These are phyloP conservation scores for Arthrobotrys entomopaga DNA, from an alignment of 2,329 filamentous ascomycete genomes.

Conservation along the genomic window DNA sequence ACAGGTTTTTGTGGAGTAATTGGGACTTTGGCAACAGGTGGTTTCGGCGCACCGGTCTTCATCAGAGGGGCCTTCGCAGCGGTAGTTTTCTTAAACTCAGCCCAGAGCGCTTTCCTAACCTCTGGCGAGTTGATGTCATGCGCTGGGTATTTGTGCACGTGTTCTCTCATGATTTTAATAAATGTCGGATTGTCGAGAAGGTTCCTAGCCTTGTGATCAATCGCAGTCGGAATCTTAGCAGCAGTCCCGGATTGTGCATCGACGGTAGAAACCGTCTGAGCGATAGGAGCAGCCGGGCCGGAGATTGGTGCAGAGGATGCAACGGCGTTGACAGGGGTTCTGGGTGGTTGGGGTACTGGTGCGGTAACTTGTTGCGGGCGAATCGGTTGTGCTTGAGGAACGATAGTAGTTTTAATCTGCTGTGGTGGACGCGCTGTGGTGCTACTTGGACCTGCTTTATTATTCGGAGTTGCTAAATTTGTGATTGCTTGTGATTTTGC, in stretches of 20 bases:
- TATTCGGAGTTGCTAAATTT: background rate
- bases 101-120: conserved; percentile 36
- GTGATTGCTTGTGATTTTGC: conserved; percentile 14
- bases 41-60: conserved; percentile 10
- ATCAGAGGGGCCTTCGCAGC: conserved; percentile 19
- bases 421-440: background rate
- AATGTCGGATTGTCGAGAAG: conserved; percentile 44
- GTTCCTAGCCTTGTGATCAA: conserved; percentile 36
- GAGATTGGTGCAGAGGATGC: conserved; percentile 10
- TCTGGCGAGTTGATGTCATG: conserved; percentile 46
- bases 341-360: conserved; percentile 15
- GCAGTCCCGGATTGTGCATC: background rate
- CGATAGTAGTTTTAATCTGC: conserved; percentile 8
- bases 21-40: conserved; percentile 21
- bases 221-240: conserved; percentile 18
- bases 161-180: conserved; percentile 37
- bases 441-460: background rate
- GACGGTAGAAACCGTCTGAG: conserved; percentile 4
- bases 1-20: background rate
- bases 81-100: conserved; percentile 32
- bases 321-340: background rate
- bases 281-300: conserved; percentile 1
- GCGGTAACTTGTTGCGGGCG: conserved; percentile 17
- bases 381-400: conserved; percentile 9
- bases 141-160: conserved; percentile 31